Conservation (phyloP, 306 rosid genomes). For the Pachyrhizus erosus region DNA sequence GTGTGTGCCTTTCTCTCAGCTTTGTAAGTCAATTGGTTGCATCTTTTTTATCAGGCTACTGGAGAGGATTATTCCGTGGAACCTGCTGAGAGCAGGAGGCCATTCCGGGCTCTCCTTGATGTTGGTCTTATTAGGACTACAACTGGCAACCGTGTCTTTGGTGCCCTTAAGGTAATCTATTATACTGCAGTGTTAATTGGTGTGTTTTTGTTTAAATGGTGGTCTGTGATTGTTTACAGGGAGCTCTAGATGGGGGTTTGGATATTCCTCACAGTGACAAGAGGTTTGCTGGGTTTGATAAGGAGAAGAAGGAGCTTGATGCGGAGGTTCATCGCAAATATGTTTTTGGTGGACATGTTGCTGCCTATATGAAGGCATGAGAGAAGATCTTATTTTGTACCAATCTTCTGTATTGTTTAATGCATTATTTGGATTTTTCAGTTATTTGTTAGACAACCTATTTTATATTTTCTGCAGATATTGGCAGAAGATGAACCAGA, state of each 20-base stretch:
- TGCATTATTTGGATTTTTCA: neutral
- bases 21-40: neutral
- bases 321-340: constrained; percentile 83
- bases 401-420: neutral
- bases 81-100: constrained; percentile 88
- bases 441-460: neutral
- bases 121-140: constrained; percentile 88
- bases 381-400: neutral
- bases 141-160: constrained; percentile 89
- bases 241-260: constrained; percentile 91
- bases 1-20: too few species aligned
- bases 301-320: constrained; percentile 77
- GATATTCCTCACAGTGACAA: constrained; percentile 93
- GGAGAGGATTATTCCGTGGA: constrained; percentile 97
- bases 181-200: neutral
- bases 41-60: constrained; percentile 53
- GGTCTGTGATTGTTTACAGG: constrained; percentile 50
- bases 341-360: constrained; percentile 77
- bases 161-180: constrained; percentile 70
- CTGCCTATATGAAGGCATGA: constrained; percentile 73
- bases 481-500: constrained; percentile 85
- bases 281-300: constrained; percentile 82
- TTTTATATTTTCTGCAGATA: constrained; percentile 45
- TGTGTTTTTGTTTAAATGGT: neutral
- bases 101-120: constrained; percentile 97